Percentiles rank a stretch among this genome's conserved stretches.
phyloP scores from a whole-genome alignment of 2,329 filamentous ascomycete species.

The Aspergillus intermedius region DNA sequence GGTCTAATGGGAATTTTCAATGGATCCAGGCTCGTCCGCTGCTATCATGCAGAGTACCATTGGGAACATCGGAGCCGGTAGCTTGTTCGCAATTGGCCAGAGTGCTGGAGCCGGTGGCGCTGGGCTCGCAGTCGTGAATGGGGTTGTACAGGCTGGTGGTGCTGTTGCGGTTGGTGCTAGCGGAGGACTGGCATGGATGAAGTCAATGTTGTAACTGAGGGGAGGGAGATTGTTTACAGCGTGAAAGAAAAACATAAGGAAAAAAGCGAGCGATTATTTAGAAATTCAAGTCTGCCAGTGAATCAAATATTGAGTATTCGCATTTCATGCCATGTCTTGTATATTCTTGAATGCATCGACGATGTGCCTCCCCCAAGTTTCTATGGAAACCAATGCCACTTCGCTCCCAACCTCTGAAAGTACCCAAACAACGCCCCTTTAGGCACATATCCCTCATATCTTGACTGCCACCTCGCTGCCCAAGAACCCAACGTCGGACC shows the following conservation, averaged over 20 bases:
- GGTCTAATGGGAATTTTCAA: not conserved
- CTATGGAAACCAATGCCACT: conserved; percentile 8
- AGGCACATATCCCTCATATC: conserved; percentile 35
- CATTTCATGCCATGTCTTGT: no score
- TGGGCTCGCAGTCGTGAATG: conserved; percentile 4
- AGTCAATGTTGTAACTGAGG: not conserved
- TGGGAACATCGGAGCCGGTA: conserved; percentile 7
- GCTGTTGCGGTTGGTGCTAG: not conserved
- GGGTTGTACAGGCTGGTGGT: conserved; percentile 1
- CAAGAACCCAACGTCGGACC: conserved; percentile 27
- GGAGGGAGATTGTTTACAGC: no score
- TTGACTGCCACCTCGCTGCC: conserved; percentile 36
- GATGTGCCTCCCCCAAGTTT: no score
- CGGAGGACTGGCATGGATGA: not conserved
- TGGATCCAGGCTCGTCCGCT: conserved; percentile 4
- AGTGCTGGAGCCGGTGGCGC: conserved; percentile 8
- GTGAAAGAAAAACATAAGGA: no score
- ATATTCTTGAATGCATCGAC: no score
- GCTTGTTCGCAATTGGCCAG: conserved; percentile 5
- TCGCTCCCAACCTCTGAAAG: conserved; percentile 40
- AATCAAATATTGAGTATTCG: no score
- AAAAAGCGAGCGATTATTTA: no score
- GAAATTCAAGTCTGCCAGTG: no score
- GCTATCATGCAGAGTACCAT: conserved; percentile 6
- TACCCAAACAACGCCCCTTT: conserved; percentile 38